These are phyloP conservation scores for Craspedostauros australis DNA, from an alignment of 108 stramenopile species.

Conservation along the genomic window DNA sequence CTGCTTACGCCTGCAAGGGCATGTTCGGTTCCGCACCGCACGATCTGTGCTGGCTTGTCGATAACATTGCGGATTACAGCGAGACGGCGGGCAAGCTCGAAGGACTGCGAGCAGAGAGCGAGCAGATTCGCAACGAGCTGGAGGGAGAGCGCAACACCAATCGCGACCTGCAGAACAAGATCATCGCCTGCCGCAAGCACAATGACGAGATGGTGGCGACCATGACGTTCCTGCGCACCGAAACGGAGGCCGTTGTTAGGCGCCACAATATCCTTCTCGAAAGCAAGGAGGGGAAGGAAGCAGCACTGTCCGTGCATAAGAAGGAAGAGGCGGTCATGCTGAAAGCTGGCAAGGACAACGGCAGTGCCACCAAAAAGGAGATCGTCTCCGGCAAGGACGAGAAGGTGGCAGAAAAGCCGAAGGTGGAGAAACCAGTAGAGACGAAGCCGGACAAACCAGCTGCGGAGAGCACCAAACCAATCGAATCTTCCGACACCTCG, in stretches of 20 bases:
- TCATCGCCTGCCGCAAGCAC: conserved; percentile 34
- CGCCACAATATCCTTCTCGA: conserved; percentile 78
- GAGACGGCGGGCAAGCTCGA: conserved; percentile 22
- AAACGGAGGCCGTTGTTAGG: conserved; percentile 81
- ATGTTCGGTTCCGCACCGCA: conserved; percentile 21
- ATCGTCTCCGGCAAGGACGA: no score
- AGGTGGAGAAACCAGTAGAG: no score
- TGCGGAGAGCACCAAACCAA: no score
- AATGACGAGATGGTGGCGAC: conserved; percentile 73
- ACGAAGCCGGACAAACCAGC: no score
- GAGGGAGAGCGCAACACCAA: conserved; percentile 46
- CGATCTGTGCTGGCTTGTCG: conserved; percentile 57
- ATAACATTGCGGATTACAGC: conserved; percentile 38
- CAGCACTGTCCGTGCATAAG: conserved; percentile 41
- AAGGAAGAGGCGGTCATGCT: conserved; percentile 3
- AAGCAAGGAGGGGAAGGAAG: conserved; percentile 51
- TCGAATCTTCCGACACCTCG: no score
- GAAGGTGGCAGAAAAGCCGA: no score
- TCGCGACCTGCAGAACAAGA: conserved; percentile 49
- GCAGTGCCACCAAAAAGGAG: neutral
- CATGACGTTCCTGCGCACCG: conserved; percentile 75
- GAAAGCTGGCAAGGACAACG: no score
- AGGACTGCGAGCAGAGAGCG: conserved; percentile 35
- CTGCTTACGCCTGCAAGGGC: conserved; percentile 48
- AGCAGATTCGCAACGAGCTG: conserved; percentile 48